Conservation (phyloP, 306 rosid species). For the Corylus avellana region DNA sequence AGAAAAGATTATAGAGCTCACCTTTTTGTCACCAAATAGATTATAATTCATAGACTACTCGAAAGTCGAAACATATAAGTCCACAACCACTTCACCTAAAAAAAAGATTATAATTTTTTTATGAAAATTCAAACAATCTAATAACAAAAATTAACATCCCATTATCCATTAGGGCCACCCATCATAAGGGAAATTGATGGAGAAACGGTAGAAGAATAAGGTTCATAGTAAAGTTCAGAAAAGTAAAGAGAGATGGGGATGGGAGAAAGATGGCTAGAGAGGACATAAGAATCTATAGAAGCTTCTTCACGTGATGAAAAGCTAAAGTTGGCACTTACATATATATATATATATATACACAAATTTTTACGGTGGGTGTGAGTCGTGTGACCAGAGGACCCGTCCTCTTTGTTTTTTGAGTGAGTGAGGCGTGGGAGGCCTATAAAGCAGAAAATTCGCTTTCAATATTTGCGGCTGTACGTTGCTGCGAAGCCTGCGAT, state of each 20-base stretch:
- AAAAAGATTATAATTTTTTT: too few relatives aligned
- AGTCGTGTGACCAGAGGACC: too few relatives aligned
- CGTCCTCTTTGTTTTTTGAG: not conserved
- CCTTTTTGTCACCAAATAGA: too few relatives aligned
- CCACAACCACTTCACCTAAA: too few relatives aligned
- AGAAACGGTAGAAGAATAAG: not conserved
- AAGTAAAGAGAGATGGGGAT: not conserved
- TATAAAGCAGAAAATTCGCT: slow-evolving; percentile 10
- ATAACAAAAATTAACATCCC: not conserved
- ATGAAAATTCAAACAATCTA: too few relatives aligned
- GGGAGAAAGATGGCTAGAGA: not conserved
- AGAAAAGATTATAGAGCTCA: too few relatives aligned
- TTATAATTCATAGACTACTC: too few relatives aligned
- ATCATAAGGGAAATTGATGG: not conserved
- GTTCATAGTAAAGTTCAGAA: not conserved
- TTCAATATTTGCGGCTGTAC: slow-evolving; percentile 49
- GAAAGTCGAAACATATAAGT: too few relatives aligned
- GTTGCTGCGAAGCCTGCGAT: slow-evolving; percentile 27
- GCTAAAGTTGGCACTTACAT: not conserved
- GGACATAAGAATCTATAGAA: slow-evolving; percentile 13
- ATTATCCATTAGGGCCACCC: not conserved
- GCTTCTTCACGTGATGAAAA: slow-evolving; percentile 7
- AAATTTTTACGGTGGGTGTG: not conserved
- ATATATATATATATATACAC: not conserved
- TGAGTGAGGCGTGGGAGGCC: not conserved